A percentile compares a stretch with the other conserved stretches of the same genome.
Conservation (phyloP, 768 basidiomycete species). For the Tricholoma bakamatsutake region DNA sequence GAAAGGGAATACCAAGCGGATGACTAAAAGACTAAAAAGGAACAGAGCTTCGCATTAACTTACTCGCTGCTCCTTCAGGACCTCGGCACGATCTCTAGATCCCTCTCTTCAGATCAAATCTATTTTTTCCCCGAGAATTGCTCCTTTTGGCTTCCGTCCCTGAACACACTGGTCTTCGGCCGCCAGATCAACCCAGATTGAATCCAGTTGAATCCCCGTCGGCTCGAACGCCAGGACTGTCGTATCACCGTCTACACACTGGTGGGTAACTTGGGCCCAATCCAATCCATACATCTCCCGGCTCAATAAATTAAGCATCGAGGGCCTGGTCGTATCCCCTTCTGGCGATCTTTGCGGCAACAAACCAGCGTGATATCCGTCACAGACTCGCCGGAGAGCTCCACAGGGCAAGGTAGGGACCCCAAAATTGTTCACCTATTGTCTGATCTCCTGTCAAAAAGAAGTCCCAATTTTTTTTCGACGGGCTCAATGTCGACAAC, state of each 20-base stretch:
- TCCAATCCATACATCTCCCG: constrained; percentile 2
- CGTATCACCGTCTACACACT: no score
- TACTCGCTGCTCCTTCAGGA: constrained; percentile 6
- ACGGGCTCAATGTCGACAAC: constrained; percentile 3
- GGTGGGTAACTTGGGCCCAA: no score
- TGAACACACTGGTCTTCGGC: constrained; percentile 20
- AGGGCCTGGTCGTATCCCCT: constrained; percentile 1
- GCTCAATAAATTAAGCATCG: constrained; percentile 17
- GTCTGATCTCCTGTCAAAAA: constrained; percentile 4
- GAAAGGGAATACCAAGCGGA: constrained; percentile 28
- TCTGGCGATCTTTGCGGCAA: constrained; percentile 6
- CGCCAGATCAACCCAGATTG: constrained; percentile 21
- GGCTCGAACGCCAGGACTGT: no score
- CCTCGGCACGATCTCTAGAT: constrained; percentile 42
- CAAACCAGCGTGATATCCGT: constrained; percentile 2
- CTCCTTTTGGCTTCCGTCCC: constrained; percentile 24
- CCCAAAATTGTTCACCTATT: background rate
- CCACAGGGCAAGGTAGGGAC: constrained; percentile 6
- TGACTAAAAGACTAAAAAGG: constrained; percentile 12
- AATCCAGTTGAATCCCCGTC: background rate
- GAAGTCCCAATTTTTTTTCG: background rate
- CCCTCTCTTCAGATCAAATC: constrained; percentile 31
- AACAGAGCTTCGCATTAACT: constrained; percentile 10
- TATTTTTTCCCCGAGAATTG: constrained; percentile 29
- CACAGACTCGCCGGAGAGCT: constrained; percentile 4